phyloP scores from a whole-genome alignment of 768 basidiomycete species.

The Boletus rubropictus region DNA sequence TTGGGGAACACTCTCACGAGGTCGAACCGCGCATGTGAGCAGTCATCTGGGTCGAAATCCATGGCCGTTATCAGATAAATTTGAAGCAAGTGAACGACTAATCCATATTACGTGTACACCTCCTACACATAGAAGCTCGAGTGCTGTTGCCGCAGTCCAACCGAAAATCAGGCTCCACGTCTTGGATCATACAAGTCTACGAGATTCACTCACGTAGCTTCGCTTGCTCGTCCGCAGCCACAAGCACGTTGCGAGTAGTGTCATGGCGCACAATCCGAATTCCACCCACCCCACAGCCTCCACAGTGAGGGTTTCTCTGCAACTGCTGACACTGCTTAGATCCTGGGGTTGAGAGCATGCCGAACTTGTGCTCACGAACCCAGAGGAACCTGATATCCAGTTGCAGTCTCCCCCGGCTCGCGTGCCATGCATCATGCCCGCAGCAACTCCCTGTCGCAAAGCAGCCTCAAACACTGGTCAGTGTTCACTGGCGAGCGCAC shows the following conservation, averaged over 20 bases:
- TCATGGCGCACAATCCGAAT: conserved; percentile 54
- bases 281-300: conserved; percentile 76
- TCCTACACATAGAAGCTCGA: conserved; percentile 32
- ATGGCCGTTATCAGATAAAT: conserved; percentile 24
- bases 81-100: conserved; percentile 13
- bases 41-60: neutral
- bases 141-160: conserved; percentile 22
- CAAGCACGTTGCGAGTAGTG: conserved; percentile 49
- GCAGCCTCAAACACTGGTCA: neutral
- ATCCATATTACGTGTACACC: conserved; percentile 10
- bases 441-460: conserved; percentile 50
- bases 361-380: conserved; percentile 21
- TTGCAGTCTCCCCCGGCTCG: conserved; percentile 56
- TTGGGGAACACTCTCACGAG: neutral
- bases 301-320: conserved; percentile 67
- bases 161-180: conserved; percentile 16
- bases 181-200: conserved; percentile 36
- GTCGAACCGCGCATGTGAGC: conserved; percentile 1
- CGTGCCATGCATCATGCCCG: conserved; percentile 63
- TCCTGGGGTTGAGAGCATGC: conserved; percentile 21
- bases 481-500: conserved; percentile 14
- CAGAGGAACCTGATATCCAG: conserved; percentile 36
- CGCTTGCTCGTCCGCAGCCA: conserved; percentile 41
- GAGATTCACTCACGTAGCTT: conserved; percentile 39
- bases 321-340: conserved; percentile 37